phyloP scores from a whole-genome alignment of 495 filamentous ascomycete genomes.

The Penicillium roqueforti region DNA sequence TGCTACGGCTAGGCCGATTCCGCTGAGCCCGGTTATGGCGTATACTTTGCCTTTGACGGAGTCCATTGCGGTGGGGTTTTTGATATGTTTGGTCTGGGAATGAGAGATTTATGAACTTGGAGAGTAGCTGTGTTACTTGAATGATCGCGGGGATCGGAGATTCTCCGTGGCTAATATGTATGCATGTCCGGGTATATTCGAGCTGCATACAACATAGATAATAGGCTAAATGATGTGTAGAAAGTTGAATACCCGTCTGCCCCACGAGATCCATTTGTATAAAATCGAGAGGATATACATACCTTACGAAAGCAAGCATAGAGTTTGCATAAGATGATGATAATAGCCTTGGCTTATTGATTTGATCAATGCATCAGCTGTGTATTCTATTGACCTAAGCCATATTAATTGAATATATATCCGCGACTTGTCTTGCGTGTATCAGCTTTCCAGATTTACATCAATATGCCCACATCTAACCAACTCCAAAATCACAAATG shows the following conservation, averaged over 20 bases:
- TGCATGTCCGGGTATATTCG: neutral
- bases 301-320: too few relatives aligned
- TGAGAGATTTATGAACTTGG: neutral
- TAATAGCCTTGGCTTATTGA: too few relatives aligned
- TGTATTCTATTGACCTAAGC: too few relatives aligned
- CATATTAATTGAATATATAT: neutral
- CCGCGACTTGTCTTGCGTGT: too few relatives aligned
- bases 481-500: constrained; percentile 4
- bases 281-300: too few relatives aligned
- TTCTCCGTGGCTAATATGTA: constrained; percentile 2
- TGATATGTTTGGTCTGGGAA: neutral
- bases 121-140: neutral
- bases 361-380: neutral
- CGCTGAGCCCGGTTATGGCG: constrained; percentile 52
- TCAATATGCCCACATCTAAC: neutral
- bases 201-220: neutral
- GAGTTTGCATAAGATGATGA: too few relatives aligned
- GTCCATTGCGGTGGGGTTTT: constrained; percentile 13
- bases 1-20: constrained; percentile 56
- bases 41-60: constrained; percentile 44
- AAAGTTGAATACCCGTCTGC: too few relatives aligned
- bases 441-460: too few relatives aligned
- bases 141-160: constrained; percentile 3
- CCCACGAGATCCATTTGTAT: too few relatives aligned
- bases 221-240: constrained; percentile 1